Conservation (phyloP, 2,329 filamentous ascomycete genomes). For the Penicillium decumbens region DNA sequence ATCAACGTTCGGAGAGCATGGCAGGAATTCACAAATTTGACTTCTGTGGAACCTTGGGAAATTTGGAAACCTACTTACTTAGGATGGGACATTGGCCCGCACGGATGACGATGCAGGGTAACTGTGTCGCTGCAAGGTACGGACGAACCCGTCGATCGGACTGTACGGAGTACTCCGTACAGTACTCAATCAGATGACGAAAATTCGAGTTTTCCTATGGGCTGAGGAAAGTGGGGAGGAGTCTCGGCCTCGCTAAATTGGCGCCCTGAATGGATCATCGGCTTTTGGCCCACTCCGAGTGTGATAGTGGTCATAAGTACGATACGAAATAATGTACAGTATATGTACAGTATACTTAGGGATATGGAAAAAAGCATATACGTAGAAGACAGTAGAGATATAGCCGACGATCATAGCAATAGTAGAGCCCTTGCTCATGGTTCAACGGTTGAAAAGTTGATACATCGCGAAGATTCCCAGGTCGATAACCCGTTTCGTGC, state of each 20-base stretch:
- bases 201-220: not conserved
- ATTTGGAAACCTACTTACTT: no score
- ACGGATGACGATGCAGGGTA: conserved; percentile 22
- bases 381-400: no score
- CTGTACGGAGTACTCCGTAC: no score
- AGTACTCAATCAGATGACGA: not conserved
- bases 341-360: no score
- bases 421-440: conserved; percentile 4
- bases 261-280: not conserved
- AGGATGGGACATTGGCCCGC: not conserved
- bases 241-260: not conserved
- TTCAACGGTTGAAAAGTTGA: conserved; percentile 6
- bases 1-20: conserved; percentile 10
- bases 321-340: no score
- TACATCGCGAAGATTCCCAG: conserved; percentile 6
- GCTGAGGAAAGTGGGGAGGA: not conserved
- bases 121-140: conserved; percentile 25
- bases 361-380: no score
- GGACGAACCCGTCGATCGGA: conserved; percentile 25
- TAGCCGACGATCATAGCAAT: no score
- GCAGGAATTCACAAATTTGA: not conserved
- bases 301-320: no score
- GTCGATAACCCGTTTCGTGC: not conserved
- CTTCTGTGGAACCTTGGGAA: conserved; percentile 9
- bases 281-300: not conserved